Evolutionary conservation across 192 early-diverging fungal genomes (phyloP).

Genomic region (Coemansia pectinata): DNA sequence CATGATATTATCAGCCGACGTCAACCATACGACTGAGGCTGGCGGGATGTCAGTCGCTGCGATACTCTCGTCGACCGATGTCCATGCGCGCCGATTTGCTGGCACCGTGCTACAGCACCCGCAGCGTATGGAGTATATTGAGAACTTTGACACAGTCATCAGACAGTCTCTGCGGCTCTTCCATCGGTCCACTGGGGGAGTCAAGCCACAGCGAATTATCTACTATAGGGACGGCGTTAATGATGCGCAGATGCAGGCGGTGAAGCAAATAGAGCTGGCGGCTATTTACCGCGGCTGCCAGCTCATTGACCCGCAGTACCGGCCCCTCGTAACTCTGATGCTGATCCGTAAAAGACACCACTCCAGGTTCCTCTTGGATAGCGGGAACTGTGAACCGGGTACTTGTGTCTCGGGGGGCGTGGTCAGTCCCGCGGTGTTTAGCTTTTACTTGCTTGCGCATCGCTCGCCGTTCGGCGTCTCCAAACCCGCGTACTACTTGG

Average conservation of each 20-base stretch:
- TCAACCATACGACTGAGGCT: constrained; percentile 56
- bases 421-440: constrained; percentile 9
- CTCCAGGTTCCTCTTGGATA: constrained; percentile 15
- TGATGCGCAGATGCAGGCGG: constrained; percentile 25
- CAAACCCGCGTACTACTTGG: constrained; percentile 26
- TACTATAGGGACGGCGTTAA: constrained; percentile 62
- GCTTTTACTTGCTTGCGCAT: constrained; percentile 34
- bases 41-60: constrained; percentile 53
- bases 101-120: constrained; percentile 45
- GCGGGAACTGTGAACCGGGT: constrained; percentile 26
- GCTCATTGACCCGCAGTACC: constrained; percentile 21
- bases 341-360: constrained; percentile 37
- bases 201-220: constrained; percentile 57
- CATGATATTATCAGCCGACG: constrained; percentile 62
- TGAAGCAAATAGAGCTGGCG: constrained; percentile 28
- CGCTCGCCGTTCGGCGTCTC: constrained; percentile 22
- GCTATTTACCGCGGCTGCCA: constrained; percentile 23
- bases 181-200: constrained; percentile 22
- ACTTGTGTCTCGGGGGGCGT: constrained; percentile 14
- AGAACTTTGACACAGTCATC: constrained; percentile 36
- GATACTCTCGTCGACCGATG: constrained; percentile 41
- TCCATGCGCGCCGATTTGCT: constrained; percentile 19
- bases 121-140: constrained; percentile 31
- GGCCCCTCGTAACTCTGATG: constrained; percentile 20
- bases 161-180: constrained; percentile 49